Evolutionary conservation across 1,284 basidiomycete species (phyloP), one percentile per base, ranked within the genome.

Genomic region (Puccinia brachypodii): DNA sequence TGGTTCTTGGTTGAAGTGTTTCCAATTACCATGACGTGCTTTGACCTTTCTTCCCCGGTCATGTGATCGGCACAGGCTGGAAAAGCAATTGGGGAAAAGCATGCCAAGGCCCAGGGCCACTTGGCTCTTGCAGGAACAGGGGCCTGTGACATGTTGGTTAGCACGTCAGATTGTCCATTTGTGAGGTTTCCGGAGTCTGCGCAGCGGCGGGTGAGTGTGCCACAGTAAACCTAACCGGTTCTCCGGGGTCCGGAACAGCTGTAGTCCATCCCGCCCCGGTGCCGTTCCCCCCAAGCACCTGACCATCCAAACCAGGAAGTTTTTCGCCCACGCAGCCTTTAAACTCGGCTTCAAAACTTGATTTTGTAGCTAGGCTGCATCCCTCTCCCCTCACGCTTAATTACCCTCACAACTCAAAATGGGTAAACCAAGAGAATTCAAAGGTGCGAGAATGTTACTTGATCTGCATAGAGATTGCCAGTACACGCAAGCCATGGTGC

Each of bases 291-390:
- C 33, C 31, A 60, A 4, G n/a, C 25, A 14, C 19, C 19, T 47
- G 11, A 68, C 1, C 40, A n/a, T n/a, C n/a, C n/a, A n/a, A n/a
- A n/a, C 36, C 38, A 68, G 7, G 22, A 68, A 42, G 38, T 68
- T 22, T 53, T 44, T 11, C 68, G 8, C n/a, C n/a, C 3, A 31
- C 38, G 78, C 78, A 74, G 80, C 80, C 80, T 81, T 81, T 81
- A 81, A 81, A 81, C 33, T 76, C 73, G 58, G 80, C 80, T 81
- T 81, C 80, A 81, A 81, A 81, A 81, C 80, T 66, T 47, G 80
- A 75, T 81, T 81, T 81, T 81, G 80, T 81, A 76, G 80, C 80
- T 76, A 81, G 80, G 80, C 80, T 81, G 80, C 80, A 66, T 25
- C 38, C 69, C 56, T 28, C 38, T 36, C 36, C 36, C 50, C 38